Percentiles rank a stretch among this genome's conserved stretches.
phyloP scores from a whole-genome alignment of 345 rosid genomes.

The Salix viminalis region DNA sequence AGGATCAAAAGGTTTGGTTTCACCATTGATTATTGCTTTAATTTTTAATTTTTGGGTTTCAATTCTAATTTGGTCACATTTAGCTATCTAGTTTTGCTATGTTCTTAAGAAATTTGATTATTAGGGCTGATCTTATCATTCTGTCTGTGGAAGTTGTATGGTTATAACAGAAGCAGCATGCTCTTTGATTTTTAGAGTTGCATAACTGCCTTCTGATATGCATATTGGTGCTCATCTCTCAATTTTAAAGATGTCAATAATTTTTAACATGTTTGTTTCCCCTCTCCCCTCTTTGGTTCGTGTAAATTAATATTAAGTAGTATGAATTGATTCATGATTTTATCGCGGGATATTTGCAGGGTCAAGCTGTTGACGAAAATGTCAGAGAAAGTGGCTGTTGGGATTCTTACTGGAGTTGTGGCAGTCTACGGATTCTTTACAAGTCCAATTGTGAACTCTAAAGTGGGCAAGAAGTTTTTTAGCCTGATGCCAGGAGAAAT shows the following conservation, averaged over 20 bases:
- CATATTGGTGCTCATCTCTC: background rate
- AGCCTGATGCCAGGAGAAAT: slow-evolving; percentile 86
- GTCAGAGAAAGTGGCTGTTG: slow-evolving; percentile 73
- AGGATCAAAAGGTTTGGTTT: slow-evolving; percentile 66
- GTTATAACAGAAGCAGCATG: background rate
- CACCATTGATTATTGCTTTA: background rate
- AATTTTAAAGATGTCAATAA: background rate
- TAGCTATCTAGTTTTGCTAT: background rate
- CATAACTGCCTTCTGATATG: background rate
- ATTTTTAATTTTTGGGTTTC: background rate
- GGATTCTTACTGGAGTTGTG: slow-evolving; percentile 80
- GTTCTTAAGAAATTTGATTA: background rate
- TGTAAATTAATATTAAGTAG: background rate
- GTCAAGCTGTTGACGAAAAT: slow-evolving; percentile 77
- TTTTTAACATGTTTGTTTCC: background rate
- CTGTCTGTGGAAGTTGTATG: background rate
- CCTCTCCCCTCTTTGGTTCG: background rate
- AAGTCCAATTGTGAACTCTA: slow-evolving; percentile 74
- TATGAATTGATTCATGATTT: background rate
- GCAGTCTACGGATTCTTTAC: slow-evolving; percentile 74
- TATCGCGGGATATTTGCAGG: slow-evolving; percentile 36
- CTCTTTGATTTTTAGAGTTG: background rate
- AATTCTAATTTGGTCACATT: background rate
- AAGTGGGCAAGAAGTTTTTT: slow-evolving; percentile 73
- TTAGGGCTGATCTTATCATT: background rate